phyloP scores from a whole-genome alignment of 441 rosid species.

The Aquilaria agallochum region DNA sequence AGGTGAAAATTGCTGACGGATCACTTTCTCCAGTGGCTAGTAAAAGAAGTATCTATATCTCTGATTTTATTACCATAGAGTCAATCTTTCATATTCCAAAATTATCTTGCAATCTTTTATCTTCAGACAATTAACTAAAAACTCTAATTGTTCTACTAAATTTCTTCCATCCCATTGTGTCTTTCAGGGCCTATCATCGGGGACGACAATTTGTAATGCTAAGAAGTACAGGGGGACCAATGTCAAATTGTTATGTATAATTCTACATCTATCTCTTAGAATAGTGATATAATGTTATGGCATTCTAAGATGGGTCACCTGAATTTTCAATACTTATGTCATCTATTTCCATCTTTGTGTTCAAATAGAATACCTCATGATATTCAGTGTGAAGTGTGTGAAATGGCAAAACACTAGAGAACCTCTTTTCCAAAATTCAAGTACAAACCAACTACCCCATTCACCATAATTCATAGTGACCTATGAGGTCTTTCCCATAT shows the following conservation, averaged over 20 bases:
- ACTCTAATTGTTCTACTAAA: too few relatives aligned
- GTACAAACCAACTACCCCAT: not conserved
- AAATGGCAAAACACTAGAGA: not conserved
- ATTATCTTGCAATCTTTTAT: not conserved
- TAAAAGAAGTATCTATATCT: not conserved
- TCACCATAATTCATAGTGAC: not conserved
- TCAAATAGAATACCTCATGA: too few relatives aligned
- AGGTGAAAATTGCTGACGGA: not conserved
- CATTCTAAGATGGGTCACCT: not conserved
- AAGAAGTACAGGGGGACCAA: not conserved
- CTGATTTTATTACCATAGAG: not conserved
- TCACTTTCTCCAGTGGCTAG: slow-evolving; percentile 2
- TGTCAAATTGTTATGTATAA: not conserved
- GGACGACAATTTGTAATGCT: not conserved
- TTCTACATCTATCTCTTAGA: not conserved
- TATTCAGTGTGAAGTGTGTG: not conserved
- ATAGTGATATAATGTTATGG: slow-evolving; percentile 3
- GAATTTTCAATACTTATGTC: too few relatives aligned
- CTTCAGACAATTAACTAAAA: not conserved
- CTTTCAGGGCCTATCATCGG: too few relatives aligned
- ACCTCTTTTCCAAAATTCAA: not conserved
- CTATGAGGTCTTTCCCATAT: too few relatives aligned
- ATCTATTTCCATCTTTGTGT: too few relatives aligned
- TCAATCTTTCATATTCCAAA: not conserved
- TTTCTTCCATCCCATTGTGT: too few relatives aligned